Percentiles rank a stretch among this genome's conserved stretches.
Evolutionary conservation across 1,284 basidiomycete species (phyloP).

Genomic region (Takashimella tepidaria): DNA sequence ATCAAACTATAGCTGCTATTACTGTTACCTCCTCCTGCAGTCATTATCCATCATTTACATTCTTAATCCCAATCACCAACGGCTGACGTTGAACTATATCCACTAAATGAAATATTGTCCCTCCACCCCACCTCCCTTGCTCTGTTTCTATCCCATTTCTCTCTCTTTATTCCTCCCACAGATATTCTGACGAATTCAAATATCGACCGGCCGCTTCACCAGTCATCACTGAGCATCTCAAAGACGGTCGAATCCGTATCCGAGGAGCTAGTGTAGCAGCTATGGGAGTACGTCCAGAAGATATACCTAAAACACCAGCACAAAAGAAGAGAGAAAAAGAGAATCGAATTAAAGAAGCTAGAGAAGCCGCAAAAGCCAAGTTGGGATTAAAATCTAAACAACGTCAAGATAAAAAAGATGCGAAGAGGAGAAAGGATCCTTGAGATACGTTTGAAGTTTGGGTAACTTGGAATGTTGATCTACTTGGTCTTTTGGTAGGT

Average conservation of each 20-base stretch:
- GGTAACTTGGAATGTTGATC: too few species aligned
- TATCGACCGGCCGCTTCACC: constrained; percentile 49
- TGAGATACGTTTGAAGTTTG: too few species aligned
- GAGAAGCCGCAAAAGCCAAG: constrained; percentile 33
- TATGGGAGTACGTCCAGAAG: constrained; percentile 38
- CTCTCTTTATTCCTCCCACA: constrained; percentile 8
- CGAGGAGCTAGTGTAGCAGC: constrained; percentile 46
- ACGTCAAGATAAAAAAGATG: constrained; percentile 17
- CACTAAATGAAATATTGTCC: background rate
- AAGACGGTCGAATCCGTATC: constrained; percentile 45
- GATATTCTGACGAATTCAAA: constrained; percentile 49
- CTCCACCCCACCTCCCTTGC: background rate
- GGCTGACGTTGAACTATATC: background rate
- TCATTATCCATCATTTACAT: too few species aligned
- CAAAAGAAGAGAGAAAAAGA: constrained; percentile 27
- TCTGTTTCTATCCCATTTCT: background rate
- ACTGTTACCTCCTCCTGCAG: too few species aligned
- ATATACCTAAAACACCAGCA: constrained; percentile 35
- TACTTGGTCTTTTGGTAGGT: constrained; percentile 3
- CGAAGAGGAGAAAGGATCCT: constrained; percentile 11
- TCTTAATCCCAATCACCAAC: too few species aligned
- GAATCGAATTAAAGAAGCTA: constrained; percentile 32
- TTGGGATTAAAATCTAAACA: constrained; percentile 32
- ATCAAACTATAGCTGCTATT: too few species aligned
- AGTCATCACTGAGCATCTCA: constrained; percentile 47